Percentiles rank a stretch among this genome's conserved stretches.
phyloP scores from a whole-genome alignment of 1,284 basidiomycete genomes.

The Bjerkandera adusta region DNA sequence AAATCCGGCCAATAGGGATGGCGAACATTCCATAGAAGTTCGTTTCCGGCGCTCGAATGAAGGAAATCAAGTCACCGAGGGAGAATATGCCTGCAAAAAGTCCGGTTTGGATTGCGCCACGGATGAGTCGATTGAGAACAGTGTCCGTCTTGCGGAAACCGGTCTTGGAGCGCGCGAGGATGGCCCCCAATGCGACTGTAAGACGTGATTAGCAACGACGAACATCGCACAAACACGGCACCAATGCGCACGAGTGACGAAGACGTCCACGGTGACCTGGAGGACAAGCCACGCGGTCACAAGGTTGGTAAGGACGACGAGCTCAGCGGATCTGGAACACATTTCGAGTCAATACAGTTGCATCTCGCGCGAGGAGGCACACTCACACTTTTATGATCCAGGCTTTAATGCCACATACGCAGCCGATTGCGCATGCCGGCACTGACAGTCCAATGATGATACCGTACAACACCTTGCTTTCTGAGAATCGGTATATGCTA shows the following conservation, averaged over 20 bases:
- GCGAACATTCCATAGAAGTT: slow-evolving; percentile 45
- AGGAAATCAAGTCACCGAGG: slow-evolving; percentile 39
- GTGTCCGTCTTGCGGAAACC: slow-evolving; percentile 45
- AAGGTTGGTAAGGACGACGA: slow-evolving; percentile 24
- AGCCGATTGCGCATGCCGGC: slow-evolving; percentile 36
- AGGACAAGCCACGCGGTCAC: slow-evolving; percentile 39
- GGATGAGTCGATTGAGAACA: slow-evolving; percentile 43
- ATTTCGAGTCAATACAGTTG: too few species aligned
- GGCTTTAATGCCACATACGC: slow-evolving; percentile 35
- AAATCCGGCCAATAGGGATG: slow-evolving; percentile 42
- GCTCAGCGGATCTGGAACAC: slow-evolving; percentile 19
- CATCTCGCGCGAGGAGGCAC: too few species aligned
- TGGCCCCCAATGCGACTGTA: slow-evolving; percentile 31
- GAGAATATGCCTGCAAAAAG: slow-evolving; percentile 45
- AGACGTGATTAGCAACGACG: not conserved
- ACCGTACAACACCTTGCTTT: slow-evolving; percentile 32
- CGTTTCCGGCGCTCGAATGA: slow-evolving; percentile 30
- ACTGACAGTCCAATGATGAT: slow-evolving; percentile 34
- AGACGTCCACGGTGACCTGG: slow-evolving; percentile 38
- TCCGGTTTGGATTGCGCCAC: slow-evolving; percentile 46
- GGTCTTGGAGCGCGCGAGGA: slow-evolving; percentile 38
- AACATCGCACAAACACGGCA: not conserved
- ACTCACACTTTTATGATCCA: slow-evolving; percentile 38
- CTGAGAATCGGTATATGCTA: slow-evolving; percentile 35
- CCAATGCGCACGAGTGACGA: slow-evolving; percentile 36